Percentiles rank a stretch among this genome's conserved stretches.
Evolutionary conservation across 2,329 filamentous ascomycete genomes (phyloP).

Genomic region (Trichoderma pleuroti): DNA sequence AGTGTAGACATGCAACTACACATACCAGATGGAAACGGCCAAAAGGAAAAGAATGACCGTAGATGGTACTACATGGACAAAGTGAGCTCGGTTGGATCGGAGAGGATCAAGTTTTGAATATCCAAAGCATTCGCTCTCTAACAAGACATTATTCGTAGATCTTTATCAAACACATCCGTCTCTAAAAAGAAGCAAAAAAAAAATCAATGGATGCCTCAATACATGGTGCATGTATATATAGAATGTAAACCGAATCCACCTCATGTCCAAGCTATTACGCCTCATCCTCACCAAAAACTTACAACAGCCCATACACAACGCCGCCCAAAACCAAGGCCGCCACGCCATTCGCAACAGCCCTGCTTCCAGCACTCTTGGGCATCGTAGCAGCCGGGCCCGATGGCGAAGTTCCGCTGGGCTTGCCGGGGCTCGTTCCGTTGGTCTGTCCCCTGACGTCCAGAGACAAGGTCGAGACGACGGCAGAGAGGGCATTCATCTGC

Average conservation of each 20-base stretch:
- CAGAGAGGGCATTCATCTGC: constrained; percentile 56
- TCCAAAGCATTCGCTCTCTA: neutral
- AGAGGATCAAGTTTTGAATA: neutral
- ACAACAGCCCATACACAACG: neutral
- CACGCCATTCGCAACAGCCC: neutral
- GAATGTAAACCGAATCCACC: neutral
- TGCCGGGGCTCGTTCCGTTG: neutral
- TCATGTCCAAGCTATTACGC: neutral
- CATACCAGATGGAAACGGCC: too few species aligned
- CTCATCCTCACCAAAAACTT: neutral
- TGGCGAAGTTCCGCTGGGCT: neutral
- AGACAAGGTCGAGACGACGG: constrained; percentile 40
- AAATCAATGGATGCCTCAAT: neutral
- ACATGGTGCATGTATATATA: neutral
- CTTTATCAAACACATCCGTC: neutral
- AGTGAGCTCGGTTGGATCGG: too few species aligned
- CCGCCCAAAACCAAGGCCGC: neutral
- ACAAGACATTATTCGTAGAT: neutral
- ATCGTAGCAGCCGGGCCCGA: neutral
- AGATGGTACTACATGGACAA: too few species aligned
- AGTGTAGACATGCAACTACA: too few species aligned
- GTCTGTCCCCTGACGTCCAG: neutral
- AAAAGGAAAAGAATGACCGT: too few species aligned
- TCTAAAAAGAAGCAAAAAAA: neutral
- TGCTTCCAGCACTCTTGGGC: neutral